Base-by-base conservation (phyloP, 2,329 filamentous ascomycete species). In the Phyllosticta ampelicida region DNA sequence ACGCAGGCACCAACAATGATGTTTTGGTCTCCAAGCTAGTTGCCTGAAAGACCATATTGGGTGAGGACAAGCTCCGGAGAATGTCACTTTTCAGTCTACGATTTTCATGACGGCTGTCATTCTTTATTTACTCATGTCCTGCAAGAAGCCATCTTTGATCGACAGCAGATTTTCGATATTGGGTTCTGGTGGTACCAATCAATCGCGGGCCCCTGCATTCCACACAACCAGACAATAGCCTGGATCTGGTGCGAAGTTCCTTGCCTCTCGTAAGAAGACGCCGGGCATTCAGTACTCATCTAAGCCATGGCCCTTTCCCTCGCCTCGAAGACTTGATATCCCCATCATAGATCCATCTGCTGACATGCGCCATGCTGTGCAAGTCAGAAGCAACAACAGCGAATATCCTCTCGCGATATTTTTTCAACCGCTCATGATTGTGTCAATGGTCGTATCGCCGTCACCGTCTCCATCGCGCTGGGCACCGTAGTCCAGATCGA, bases 401-500 rank as follows among this genome's bases (percentile, higher is more conserved):
- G 13, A 44, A n/a, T 6, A n/a, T 18, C 36, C 16, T 44, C 36
- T 44, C 13, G 11, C 36, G 6, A 5, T n/a, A 44, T 5, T 8
- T 16, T 13, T 16, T 60, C 30, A 60, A n/a, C 55, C 55, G 51
- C 54, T 60, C 59, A 60, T 60, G 20, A 57, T 23, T 9, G 55
- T 56, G 54, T 60, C 59, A n/a, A 59, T 28, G n/a, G 56, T 59
- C 28, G 53, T 55, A 52, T 59, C 56, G 19, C 52, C 56, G 28
- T 59, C 56, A 18, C 57, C 60, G 13, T 56, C 56, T 10, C 51
- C 51, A 18, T 53, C 51, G 29, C 52, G 53, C 11, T 30, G 52
- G 20, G 26, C 48, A 13, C 56, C 60, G 18, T 59, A 59, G 67
- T 75, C 81, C 62, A 85, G 64, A 67, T 84, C 81, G 60, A 83